A percentile compares a stretch with the other conserved stretches of the same genome.
These are phyloP conservation scores for Dichotomopilus funicola DNA, from an alignment of 2,329 filamentous ascomycete genomes.

Conservation along the genomic window DNA sequence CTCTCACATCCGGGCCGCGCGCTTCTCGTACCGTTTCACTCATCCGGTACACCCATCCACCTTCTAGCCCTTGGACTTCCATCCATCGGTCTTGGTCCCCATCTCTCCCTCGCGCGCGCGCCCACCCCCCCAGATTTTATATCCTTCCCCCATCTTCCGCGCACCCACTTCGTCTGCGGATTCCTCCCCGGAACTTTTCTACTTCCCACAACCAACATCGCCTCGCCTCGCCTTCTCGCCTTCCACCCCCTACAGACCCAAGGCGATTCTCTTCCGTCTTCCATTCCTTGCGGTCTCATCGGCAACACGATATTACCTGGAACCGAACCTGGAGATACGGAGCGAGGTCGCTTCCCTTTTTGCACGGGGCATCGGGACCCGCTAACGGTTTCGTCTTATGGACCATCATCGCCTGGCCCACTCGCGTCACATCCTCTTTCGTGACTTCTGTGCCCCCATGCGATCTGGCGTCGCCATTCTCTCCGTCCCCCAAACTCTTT, in stretches of 20 bases:
- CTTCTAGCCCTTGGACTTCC: neutral
- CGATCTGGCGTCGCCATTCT: conserved; percentile 8
- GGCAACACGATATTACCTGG: neutral
- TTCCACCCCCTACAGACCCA: neutral
- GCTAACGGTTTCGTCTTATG: conserved; percentile 22
- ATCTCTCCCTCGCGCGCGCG: no score
- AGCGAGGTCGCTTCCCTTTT: conserved; percentile 5
- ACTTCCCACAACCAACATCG: conserved; percentile 5
- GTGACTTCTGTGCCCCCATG: conserved; percentile 11
- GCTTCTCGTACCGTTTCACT: neutral
- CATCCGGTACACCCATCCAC: neutral
- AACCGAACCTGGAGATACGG: neutral
- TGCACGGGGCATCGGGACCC: conserved; percentile 16
- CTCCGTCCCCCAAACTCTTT: conserved; percentile 6
- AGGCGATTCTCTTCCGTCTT: neutral
- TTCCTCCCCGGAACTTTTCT: neutral
- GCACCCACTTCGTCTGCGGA: no score
- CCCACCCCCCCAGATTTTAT: conserved; percentile 1
- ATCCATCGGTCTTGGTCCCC: neutral
- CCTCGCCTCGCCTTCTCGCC: neutral
- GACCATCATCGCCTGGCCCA: conserved; percentile 19
- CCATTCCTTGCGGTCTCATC: neutral
- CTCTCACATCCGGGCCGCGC: neutral
- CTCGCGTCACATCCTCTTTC: conserved; percentile 11
- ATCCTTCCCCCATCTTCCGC: neutral